Conservation (phyloP, 2,329 filamentous ascomycete genomes). For the Pseudopyricularia cyperi region DNA sequence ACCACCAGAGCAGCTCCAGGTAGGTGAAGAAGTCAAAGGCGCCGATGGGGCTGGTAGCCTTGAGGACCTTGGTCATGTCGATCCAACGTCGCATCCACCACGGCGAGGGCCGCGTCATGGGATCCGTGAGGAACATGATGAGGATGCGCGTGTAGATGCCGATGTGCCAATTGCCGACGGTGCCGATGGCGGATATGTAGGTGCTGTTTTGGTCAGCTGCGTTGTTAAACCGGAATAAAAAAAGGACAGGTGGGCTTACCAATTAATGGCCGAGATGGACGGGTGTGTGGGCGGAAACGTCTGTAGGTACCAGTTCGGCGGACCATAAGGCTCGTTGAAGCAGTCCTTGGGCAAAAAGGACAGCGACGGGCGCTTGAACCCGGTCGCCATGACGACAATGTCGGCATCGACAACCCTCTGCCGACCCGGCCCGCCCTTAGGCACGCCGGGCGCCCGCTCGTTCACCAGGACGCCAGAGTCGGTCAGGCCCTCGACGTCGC, state of each 20-base stretch:
- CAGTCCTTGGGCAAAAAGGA: conserved; percentile 61
- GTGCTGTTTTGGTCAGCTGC: conserved; percentile 37
- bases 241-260: conserved; percentile 8
- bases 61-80: conserved; percentile 65
- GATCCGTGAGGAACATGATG: conserved; percentile 76
- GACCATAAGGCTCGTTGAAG: conserved; percentile 57
- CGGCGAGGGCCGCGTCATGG: conserved; percentile 55
- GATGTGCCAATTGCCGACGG: conserved; percentile 79
- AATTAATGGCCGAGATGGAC: conserved; percentile 67
- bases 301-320: conserved; percentile 82
- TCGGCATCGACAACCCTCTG: conserved; percentile 57
- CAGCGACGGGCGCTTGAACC: conserved; percentile 62
- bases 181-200: conserved; percentile 68
- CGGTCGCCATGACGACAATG: conserved; percentile 72
- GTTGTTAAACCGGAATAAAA: not conserved
- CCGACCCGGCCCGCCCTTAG: conserved; percentile 60
- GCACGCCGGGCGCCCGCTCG: conserved; percentile 56
- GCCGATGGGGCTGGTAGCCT: conserved; percentile 53
- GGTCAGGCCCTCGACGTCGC: conserved; percentile 59
- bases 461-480: conserved; percentile 58
- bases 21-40: conserved; percentile 90
- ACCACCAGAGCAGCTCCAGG: conserved; percentile 75
- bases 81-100: conserved; percentile 80
- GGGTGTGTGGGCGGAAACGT: conserved; percentile 67
- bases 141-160: conserved; percentile 80